Base-by-base conservation (phyloP, 192 early-diverging fungal species). In the Linnemannia elongata region DNA sequence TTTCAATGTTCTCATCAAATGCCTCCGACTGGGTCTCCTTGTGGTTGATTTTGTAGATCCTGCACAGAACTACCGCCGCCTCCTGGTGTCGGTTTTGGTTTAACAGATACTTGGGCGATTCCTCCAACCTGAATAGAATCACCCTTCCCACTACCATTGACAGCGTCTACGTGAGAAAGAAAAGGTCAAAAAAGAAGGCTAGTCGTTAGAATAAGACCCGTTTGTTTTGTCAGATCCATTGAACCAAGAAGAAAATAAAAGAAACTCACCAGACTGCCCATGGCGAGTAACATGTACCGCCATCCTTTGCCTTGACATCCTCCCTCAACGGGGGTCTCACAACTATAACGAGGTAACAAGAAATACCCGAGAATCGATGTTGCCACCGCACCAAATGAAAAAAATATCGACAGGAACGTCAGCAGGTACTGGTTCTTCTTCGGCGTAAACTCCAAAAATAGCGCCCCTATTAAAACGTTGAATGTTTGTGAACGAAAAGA, bases 401-500 rank as follows among this genome's bases (percentile, higher is more conserved):
- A 97, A 72, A 97, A 97, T 15, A 96, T 90, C 8, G 95, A 96
- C 77, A 97, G 90, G 63, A 97, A 91, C 0, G 96, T 97, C 82
- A 97, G 89, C 54, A 97, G 88, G 77, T 96, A 93, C 75, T 96
- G 96, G 74, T 96, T 91, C 72, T 93, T 91, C 69, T 93, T 90
- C 35, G 97, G 97, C 42, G 96, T 90, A 74, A 96, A 97, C 89
- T 97, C 96, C 6, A 97, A 91, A 72, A 97, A 97, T 22, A 97
- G 83, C 39, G 96, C 93, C 18, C 95, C 96, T 93, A 84, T n/a
- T 41, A 2, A 52, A 52, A 17, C 17, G 10, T 22, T 1, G 5
- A 42, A 10, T 22, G 18, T 35, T 35, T 35, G 35, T n/a, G 33
- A 75, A 7, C 22, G 13, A 7, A n/a, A 63, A 45, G 12, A 45